phyloP scores from a whole-genome alignment of 257 asterid genomes.

The Solanum megistacrolobum region DNA sequence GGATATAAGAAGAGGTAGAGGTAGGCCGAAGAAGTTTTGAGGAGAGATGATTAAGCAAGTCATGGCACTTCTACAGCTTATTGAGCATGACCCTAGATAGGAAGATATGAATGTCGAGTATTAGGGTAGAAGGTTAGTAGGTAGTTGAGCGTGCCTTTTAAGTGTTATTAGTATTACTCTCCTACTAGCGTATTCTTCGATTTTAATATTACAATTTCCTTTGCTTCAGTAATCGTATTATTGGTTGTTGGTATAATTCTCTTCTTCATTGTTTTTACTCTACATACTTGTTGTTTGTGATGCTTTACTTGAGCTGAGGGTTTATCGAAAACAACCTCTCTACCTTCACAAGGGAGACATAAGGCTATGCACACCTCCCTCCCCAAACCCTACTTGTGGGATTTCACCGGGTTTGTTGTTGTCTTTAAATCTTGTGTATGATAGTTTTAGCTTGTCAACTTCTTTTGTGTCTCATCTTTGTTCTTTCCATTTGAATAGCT shows the following conservation, averaged over 20 bases:
- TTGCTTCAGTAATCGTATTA: background rate
- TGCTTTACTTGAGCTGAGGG: background rate
- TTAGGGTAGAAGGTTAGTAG: background rate
- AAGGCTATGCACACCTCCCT: background rate
- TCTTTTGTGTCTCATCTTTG: background rate
- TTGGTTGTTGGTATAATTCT: background rate
- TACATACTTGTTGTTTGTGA: background rate
- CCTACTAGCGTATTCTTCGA: background rate
- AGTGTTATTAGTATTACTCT: background rate
- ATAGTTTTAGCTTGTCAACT: background rate
- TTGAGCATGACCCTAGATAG: background rate
- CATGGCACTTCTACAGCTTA: background rate
- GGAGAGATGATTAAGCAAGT: background rate
- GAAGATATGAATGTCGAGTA: background rate
- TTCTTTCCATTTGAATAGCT: background rate
- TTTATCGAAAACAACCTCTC: background rate
- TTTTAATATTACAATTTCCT: background rate
- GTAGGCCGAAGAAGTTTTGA: background rate
- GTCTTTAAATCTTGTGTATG: background rate
- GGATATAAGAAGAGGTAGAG: background rate
- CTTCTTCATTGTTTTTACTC: background rate
- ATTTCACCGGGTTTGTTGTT: background rate
- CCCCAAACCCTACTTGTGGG: background rate
- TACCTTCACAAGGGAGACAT: background rate
- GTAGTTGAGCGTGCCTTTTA: background rate